Evolutionary conservation across 805 yeast species (phyloP), one percentile per base, ranked within the genome.

Genomic region (Metschnikowia santaceciliae): DNA sequence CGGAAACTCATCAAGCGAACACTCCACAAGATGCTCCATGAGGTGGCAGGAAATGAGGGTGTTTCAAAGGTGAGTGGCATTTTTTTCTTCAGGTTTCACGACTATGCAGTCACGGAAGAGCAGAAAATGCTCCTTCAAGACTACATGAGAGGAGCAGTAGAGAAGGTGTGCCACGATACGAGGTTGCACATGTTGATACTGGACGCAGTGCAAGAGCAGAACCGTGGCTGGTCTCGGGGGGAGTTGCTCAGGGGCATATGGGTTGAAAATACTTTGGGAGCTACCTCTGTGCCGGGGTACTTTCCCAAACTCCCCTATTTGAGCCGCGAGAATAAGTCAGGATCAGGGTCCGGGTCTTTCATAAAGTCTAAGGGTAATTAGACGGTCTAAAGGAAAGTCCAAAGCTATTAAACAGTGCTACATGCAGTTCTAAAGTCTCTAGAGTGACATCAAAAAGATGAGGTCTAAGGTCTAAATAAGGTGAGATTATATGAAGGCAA

Each of bases 1-100:
- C 56, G 71, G 15, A 68, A 65, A 46, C 50, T 17, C 85, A 78
- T 53, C 82, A 57, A 54, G 20, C 33, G 54, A 17, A 39, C 49
- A 2, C 46, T 58, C 6, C 50, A 48, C 42, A 32, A 30, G n/a
- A 47, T 52, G 11, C 47, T 58, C 7, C 58, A 54, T 32, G 41
- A 36, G 37, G 34, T 46, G 4, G 45, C 47, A 7, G 17, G 22
- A 2, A 8, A 14, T 3, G 19, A 22, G 10, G 55, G 48, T 1
- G 49, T 53, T 6, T 50, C 23, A 4, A 51, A 46, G 17, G 54
- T 58, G n/a, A 48, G 55, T 13, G 61, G 61, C 15, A 48, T 58
- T 8, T 58, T 49, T 38, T 52, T 39, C 33, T 58, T 58, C 48
- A 42, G 38, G 35, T 53, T 58, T 32, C 36, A 20, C 15, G 47